Percentiles rank a stretch among this genome's conserved stretches.
Conservation (phyloP, 2,329 filamentous ascomycete species). For the Claviceps capensis region DNA sequence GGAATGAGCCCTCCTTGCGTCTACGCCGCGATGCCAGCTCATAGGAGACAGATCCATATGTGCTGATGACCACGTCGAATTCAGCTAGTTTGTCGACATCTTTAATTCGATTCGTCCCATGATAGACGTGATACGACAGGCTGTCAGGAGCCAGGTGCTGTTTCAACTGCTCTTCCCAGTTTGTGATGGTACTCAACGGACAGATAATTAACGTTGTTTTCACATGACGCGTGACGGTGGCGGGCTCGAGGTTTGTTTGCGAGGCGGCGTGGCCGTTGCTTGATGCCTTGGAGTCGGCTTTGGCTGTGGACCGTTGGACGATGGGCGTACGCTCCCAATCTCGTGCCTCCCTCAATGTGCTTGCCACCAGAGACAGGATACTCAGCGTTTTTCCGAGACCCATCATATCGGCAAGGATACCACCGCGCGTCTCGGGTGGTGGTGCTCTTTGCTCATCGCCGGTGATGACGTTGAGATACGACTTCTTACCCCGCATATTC, state of each 20-base stretch:
- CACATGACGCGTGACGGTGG: constrained; percentile 48
- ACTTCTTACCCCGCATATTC: constrained; percentile 33
- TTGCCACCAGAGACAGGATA: constrained; percentile 63
- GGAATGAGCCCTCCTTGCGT: constrained; percentile 43
- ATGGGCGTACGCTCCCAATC: constrained; percentile 46
- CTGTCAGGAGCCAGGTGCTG: constrained; percentile 55
- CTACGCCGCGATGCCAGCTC: constrained; percentile 56
- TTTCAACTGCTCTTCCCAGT: constrained; percentile 89
- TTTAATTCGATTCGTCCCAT: constrained; percentile 63
- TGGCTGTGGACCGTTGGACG: constrained; percentile 29
- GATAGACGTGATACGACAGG: constrained; percentile 70
- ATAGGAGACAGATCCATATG: constrained; percentile 76
- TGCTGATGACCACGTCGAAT: constrained; percentile 81
- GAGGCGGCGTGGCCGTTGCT: constrained; percentile 12
- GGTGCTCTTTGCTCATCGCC: constrained; percentile 45
- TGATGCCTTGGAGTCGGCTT: constrained; percentile 24
- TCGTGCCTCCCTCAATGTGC: constrained; percentile 47
- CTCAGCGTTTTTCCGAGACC: constrained; percentile 79
- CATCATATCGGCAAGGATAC: constrained; percentile 78
- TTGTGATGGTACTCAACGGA: constrained; percentile 79
- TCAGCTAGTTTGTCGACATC: constrained; percentile 53
- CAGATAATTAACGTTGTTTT: constrained; percentile 77
- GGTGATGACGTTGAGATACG: constrained; percentile 78
- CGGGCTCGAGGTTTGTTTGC: constrained; percentile 33
- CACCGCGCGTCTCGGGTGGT: constrained; percentile 56